These are phyloP conservation scores for Globisporangium radiosum DNA, from an alignment of 352 stramenopile species.

Conservation along the genomic window DNA sequence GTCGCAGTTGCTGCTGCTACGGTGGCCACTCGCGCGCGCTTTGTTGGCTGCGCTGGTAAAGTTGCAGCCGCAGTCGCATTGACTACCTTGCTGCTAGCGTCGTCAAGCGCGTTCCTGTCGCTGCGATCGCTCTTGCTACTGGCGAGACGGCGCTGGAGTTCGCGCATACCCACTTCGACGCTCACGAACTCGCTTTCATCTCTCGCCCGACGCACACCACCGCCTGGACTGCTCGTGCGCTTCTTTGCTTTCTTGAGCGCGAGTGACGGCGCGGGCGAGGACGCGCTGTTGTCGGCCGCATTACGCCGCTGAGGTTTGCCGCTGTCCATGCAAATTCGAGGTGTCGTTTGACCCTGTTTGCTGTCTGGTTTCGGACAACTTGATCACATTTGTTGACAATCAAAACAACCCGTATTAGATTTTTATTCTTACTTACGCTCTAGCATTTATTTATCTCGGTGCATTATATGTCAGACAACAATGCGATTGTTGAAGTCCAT, in stretches of 20 bases:
- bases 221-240: slow-evolving; percentile 9
- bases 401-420: too few relatives aligned
- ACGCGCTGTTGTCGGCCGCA: slow-evolving; percentile 1
- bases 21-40: slow-evolving; percentile 5
- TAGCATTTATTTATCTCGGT: too few relatives aligned
- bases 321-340: too few relatives aligned
- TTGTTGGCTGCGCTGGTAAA: slow-evolving; percentile 1
- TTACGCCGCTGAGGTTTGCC: background rate
- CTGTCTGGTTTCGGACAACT: too few relatives aligned
- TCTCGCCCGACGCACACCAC: background rate
- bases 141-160: slow-evolving; percentile 52
- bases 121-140: slow-evolving; percentile 8
- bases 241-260: slow-evolving; percentile 21
- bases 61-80: background rate
- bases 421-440: too few relatives aligned
- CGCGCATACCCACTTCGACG: slow-evolving; percentile 65
- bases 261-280: slow-evolving; percentile 1
- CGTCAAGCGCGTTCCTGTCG: too few relatives aligned
- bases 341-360: too few relatives aligned
- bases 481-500: too few relatives aligned
- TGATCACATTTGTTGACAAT: too few relatives aligned
- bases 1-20: background rate
- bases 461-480: too few relatives aligned
- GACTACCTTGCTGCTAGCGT: too few relatives aligned
- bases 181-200: slow-evolving; percentile 70